Conservation (phyloP, 2,329 filamentous ascomycete genomes). For the Diaporthe velutina region DNA sequence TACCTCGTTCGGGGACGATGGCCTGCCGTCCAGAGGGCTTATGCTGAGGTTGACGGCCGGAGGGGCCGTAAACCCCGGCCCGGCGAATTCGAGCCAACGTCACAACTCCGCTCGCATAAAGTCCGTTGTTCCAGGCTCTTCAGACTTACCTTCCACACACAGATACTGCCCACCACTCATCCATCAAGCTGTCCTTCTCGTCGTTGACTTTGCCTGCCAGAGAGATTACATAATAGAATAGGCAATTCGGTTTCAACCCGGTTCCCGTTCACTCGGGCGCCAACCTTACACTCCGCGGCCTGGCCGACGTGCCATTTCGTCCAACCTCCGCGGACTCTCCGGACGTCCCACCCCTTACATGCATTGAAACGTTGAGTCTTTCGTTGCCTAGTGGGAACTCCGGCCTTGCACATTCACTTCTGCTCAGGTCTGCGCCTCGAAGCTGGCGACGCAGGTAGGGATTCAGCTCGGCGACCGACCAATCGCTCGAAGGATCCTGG, state of each 20-base stretch:
- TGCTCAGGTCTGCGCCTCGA: background rate
- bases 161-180: background rate
- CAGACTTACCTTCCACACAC: background rate
- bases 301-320: background rate
- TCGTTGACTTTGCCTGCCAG: background rate
- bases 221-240: background rate
- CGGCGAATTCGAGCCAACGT: background rate
- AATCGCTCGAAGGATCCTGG: slow-evolving; percentile 8
- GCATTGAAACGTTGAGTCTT: background rate
- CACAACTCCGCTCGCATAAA: slow-evolving; percentile 1
- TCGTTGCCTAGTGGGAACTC: background rate
- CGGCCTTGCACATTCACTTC: background rate
- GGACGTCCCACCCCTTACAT: background rate
- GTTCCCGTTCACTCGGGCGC: background rate
- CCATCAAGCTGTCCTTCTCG: background rate
- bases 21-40: background rate
- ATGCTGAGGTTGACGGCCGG: background rate
- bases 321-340: slow-evolving; percentile 18
- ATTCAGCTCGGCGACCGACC: background rate
- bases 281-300: background rate
- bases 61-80: slow-evolving; percentile 8
- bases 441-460: background rate
- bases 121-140: background rate
- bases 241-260: background rate
- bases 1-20: background rate